Percentiles rank a stretch among this genome's conserved stretches.
Conservation (phyloP, 768 basidiomycete species). For the Leucosporidium creatinivorum region DNA sequence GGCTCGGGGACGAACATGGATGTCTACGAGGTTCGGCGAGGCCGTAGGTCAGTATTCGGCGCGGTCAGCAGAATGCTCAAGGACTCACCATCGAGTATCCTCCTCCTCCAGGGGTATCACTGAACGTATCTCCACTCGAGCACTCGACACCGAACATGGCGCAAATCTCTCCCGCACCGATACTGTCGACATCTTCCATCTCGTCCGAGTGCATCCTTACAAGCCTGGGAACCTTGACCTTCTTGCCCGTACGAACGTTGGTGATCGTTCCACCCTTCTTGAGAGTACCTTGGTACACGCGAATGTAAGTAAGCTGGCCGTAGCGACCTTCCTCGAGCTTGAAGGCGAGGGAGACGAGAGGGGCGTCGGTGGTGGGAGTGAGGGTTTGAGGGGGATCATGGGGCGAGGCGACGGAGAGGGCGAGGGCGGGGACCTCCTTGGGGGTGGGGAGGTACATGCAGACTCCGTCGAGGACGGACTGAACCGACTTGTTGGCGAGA, state of each 20-base stretch:
- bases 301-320: slow-evolving; percentile 95
- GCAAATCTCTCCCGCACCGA: slow-evolving; percentile 97
- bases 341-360: slow-evolving; percentile 90
- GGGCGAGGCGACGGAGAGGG: slow-evolving; percentile 71
- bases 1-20: slow-evolving; percentile 99
- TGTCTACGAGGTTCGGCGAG: slow-evolving; percentile 50
- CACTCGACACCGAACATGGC: slow-evolving; percentile 99
- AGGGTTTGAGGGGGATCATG: slow-evolving; percentile 38
- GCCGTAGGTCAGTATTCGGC: background rate
- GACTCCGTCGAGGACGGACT: slow-evolving; percentile 87
- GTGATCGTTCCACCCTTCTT: slow-evolving; percentile 77
- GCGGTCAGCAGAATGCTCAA: too few species aligned
- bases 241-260: slow-evolving; percentile 92
- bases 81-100: slow-evolving; percentile 76
- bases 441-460: slow-evolving; percentile 93
- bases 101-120: slow-evolving; percentile 64
- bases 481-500: slow-evolving; percentile 92
- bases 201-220: slow-evolving; percentile 98
- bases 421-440: slow-evolving; percentile 64
- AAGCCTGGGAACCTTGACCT: slow-evolving; percentile 88
- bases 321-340: slow-evolving; percentile 96
- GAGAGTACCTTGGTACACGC: slow-evolving; percentile 91
- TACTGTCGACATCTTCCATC: slow-evolving; percentile 96
- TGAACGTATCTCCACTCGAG: slow-evolving; percentile 95
- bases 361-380: slow-evolving; percentile 59